phyloP scores from a whole-genome alignment of 305 asterid species.

The Rubia occidens region DNA sequence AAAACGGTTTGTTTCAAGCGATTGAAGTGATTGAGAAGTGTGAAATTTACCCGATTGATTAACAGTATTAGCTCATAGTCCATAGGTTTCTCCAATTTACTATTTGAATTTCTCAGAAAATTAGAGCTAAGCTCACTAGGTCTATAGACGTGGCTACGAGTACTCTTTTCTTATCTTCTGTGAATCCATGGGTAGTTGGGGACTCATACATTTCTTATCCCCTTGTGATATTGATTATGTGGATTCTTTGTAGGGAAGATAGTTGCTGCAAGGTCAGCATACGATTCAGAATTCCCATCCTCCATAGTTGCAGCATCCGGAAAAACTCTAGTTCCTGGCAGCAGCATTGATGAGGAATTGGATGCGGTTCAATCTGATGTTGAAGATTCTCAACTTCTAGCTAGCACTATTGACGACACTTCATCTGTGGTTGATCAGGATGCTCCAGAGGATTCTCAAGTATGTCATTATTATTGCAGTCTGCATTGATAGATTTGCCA shows the following conservation, averaged over 20 bases:
- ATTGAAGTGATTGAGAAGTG: not conserved
- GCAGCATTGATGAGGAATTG: constrained; percentile 38
- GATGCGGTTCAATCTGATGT: constrained; percentile 33
- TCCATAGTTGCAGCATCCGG: constrained; percentile 54
- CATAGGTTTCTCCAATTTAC: not conserved
- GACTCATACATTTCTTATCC: not conserved
- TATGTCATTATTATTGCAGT: constrained; percentile 14
- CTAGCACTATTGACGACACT: not conserved
- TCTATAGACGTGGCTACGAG: not conserved
- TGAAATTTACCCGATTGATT: not conserved
- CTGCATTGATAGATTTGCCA: not conserved
- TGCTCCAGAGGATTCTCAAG: constrained; percentile 42
- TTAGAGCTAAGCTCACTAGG: not conserved
- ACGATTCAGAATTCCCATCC: constrained; percentile 44
- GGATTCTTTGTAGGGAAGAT: constrained; percentile 53
- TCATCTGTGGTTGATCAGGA: not conserved
- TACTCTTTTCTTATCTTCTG: not conserved
- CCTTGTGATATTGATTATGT: constrained; percentile 12
- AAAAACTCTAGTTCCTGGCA: constrained; percentile 78
- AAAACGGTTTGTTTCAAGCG: not conserved
- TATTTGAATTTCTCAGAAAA: not conserved
- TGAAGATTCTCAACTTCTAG: constrained; percentile 40
- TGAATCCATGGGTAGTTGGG: not conserved
- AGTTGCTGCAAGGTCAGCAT: constrained; percentile 43
- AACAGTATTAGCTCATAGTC: not conserved